Evolutionary conservation across 169 alveolate species (phyloP).

Genomic region (Plasmodium yoelii): DNA sequence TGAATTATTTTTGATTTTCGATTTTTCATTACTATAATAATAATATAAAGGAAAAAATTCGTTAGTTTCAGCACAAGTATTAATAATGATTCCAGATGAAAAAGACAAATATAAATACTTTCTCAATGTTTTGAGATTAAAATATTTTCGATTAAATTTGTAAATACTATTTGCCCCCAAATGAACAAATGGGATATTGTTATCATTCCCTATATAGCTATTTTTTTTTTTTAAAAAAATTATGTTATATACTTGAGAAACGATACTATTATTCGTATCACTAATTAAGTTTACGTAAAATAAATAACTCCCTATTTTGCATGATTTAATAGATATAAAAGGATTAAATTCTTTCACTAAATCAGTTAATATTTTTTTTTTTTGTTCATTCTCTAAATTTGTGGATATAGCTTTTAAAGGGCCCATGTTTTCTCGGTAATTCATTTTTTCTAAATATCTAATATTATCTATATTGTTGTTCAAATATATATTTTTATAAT

Average conservation of each 20-base stretch:
- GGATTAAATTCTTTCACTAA: constrained; percentile 17
- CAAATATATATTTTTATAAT: constrained; percentile 18
- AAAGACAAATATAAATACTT: not conserved
- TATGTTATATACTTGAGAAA: constrained; percentile 36
- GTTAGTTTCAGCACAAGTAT: not conserved
- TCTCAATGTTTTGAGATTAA: constrained; percentile 6
- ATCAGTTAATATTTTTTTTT: constrained; percentile 18
- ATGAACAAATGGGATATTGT: not conserved
- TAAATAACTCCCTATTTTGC: constrained; percentile 35
- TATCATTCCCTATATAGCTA: not conserved
- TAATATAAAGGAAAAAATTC: not conserved
- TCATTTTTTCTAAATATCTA: not conserved
- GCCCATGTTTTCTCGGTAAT: not conserved
- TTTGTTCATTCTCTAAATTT: not conserved
- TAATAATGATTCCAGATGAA: not conserved
- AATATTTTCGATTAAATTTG: constrained; percentile 26
- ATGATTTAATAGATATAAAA: constrained; percentile 36
- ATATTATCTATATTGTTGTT: not conserved
- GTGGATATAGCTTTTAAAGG: not conserved
- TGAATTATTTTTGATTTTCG: too few species aligned
- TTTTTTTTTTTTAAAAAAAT: constrained; percentile 3
- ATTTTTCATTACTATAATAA: too few species aligned
- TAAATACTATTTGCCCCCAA: constrained; percentile 23
- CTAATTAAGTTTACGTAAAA: constrained; percentile 25
- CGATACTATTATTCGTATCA: constrained; percentile 10